phyloP scores from a whole-genome alignment of 2,329 filamentous ascomycete species.

The Macroventuria anomochaeta region DNA sequence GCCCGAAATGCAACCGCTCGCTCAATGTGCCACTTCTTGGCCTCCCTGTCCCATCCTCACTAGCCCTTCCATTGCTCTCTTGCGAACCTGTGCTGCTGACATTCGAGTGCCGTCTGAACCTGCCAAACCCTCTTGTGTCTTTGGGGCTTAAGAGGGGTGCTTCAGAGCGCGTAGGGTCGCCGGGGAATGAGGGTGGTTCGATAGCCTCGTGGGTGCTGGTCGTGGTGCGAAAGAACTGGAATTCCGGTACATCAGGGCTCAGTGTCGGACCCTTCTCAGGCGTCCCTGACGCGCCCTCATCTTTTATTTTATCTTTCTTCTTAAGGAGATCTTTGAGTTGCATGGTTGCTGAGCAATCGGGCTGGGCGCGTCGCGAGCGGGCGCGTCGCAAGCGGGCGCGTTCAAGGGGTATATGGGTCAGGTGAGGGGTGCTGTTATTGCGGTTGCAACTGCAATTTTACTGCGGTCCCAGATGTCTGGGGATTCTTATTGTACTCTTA shows the following conservation, averaged over 20 bases:
- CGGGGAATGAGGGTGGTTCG: slow-evolving; percentile 66
- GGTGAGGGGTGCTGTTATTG: slow-evolving; percentile 9
- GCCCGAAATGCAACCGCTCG: slow-evolving; percentile 70
- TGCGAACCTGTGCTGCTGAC: slow-evolving; percentile 28
- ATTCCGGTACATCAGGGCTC: slow-evolving; percentile 58
- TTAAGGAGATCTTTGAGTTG: slow-evolving; percentile 66
- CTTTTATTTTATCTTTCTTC: slow-evolving; percentile 66
- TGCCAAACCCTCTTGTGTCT: slow-evolving; percentile 34
- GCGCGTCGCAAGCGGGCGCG: slow-evolving; percentile 15
- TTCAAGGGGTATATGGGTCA: slow-evolving; percentile 21
- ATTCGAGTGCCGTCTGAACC: slow-evolving; percentile 46
- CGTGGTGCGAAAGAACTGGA: slow-evolving; percentile 85
- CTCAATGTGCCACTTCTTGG: slow-evolving; percentile 9
- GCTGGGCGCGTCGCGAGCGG: slow-evolving; percentile 19
- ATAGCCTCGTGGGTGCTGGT: slow-evolving; percentile 81
- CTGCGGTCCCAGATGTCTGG: background rate
- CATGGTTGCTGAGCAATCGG: slow-evolving; percentile 53
- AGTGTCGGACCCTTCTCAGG: slow-evolving; percentile 29
- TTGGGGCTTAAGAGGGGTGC: slow-evolving; percentile 36
- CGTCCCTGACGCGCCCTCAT: slow-evolving; percentile 47
- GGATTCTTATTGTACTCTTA: slow-evolving; percentile 33
- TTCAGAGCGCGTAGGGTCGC: slow-evolving; percentile 46
- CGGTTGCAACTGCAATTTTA: slow-evolving; percentile 14
- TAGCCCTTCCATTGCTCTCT: slow-evolving; percentile 3
- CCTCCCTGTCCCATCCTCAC: slow-evolving; percentile 12